Percentiles rank a stretch among this genome's conserved stretches.
Evolutionary conservation across 495 filamentous ascomycete genomes (phyloP).

Genomic region (Immersiella caudata): DNA sequence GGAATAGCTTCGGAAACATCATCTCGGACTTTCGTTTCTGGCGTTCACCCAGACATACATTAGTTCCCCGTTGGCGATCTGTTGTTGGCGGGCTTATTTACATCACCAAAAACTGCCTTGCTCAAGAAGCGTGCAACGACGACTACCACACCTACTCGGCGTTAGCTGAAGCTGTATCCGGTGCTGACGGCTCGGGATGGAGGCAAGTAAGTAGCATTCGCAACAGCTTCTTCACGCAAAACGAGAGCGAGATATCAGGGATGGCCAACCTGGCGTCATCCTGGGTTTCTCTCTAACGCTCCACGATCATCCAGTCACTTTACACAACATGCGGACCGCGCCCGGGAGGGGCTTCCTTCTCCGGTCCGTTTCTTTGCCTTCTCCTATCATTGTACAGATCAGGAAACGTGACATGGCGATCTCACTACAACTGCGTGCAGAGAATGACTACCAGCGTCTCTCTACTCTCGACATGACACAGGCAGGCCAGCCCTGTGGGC

Average conservation of each 20-base stretch:
- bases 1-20: background rate
- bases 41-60: background rate
- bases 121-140: background rate
- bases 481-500: too few relatives aligned
- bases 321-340: background rate
- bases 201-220: background rate
- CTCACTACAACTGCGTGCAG: too few relatives aligned
- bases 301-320: background rate
- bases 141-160: background rate
- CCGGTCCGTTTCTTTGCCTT: background rate
- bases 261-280: background rate
- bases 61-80: background rate
- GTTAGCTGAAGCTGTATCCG: background rate
- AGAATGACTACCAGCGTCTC: too few relatives aligned
- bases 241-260: background rate
- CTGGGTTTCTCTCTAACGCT: background rate
- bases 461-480: too few relatives aligned
- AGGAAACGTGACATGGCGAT: background rate
- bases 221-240: background rate
- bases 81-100: background rate
- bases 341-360: background rate
- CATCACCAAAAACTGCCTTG: background rate
- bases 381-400: background rate
- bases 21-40: background rate
- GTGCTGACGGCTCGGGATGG: background rate